These are phyloP conservation scores for Cryptococcus hybrid DNA, from an alignment of 1,284 basidiomycete genomes.

Conservation along the genomic window DNA sequence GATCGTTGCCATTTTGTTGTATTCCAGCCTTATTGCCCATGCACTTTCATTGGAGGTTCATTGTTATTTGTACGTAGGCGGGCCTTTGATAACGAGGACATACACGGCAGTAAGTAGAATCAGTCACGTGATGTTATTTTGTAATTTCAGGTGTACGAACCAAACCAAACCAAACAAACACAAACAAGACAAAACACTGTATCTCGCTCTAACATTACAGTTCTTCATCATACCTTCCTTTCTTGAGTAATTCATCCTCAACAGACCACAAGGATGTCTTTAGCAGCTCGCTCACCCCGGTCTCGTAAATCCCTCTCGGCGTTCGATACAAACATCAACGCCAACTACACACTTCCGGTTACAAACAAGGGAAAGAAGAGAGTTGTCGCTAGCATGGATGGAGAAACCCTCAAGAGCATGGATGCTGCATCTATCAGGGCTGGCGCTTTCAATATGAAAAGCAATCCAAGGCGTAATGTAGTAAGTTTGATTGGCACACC, in stretches of 20 bases:
- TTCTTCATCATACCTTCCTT: too few relatives aligned
- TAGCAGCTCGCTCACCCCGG: conserved; percentile 17
- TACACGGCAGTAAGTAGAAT: too few relatives aligned
- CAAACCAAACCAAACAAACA: conserved; percentile 10
- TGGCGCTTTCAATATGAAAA: conserved; percentile 16
- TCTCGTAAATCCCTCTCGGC: conserved; percentile 30
- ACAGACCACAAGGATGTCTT: conserved; percentile 11
- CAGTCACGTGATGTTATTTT: too few relatives aligned
- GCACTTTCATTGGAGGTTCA: neutral
- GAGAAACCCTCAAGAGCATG: conserved; percentile 10
- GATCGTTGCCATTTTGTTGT: conserved; percentile 6
- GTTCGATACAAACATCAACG: conserved; percentile 28
- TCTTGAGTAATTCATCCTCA: too few relatives aligned
- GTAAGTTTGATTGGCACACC: conserved; percentile 8
- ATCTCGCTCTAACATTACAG: neutral
- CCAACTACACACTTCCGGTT: conserved; percentile 19
- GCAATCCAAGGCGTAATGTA: conserved; percentile 17
- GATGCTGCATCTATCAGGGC: conserved; percentile 5
- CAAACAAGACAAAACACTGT: conserved; percentile 5
- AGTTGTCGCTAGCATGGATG: conserved; percentile 21
- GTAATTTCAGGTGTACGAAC: neutral
- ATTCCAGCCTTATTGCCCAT: neutral
- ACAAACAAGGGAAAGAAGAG: conserved; percentile 16
- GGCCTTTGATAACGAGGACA: too few relatives aligned
- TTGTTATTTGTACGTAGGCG: too few relatives aligned